Percentiles rank a stretch among this genome's conserved stretches.
Evolutionary conservation across 768 basidiomycete species (phyloP).

Genomic region (Tulasnella sp.): DNA sequence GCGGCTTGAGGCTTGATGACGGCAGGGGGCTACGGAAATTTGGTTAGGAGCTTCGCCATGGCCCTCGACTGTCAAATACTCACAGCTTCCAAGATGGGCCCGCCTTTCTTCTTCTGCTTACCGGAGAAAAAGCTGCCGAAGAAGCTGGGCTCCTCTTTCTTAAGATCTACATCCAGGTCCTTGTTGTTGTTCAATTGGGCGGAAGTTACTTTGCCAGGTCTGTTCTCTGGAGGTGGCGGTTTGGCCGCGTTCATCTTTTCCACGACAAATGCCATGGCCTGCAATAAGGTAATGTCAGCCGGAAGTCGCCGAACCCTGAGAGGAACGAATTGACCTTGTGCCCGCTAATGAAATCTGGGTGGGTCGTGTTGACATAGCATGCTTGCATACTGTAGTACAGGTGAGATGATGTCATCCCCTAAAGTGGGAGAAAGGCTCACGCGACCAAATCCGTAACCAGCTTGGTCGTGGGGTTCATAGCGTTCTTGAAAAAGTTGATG

Average conservation of each 20-base stretch:
- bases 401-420: neutral
- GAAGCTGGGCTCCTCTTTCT: conserved; percentile 86
- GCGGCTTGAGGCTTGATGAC: conserved; percentile 86
- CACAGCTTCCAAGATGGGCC: conserved; percentile 51
- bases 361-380: conserved; percentile 97
- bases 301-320: neutral
- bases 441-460: conserved; percentile 87
- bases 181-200: conserved; percentile 81
- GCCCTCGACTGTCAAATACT: conserved; percentile 20
- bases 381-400: conserved; percentile 77
- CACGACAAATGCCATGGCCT: conserved; percentile 83
- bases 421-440: conserved; percentile 41
- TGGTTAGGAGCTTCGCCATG: neutral
- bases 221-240: conserved; percentile 58
- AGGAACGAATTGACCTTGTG: conserved; percentile 53
- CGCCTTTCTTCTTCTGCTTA: conserved; percentile 54
- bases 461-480: conserved; percentile 92
- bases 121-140: conserved; percentile 90
- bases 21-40: conserved; percentile 55
- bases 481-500: conserved; percentile 90
- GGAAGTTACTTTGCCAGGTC: conserved; percentile 53
- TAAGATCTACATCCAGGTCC: conserved; percentile 84
- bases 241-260: conserved; percentile 80
- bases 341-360: conserved; percentile 95
- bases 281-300: conserved; percentile 15